Base-by-base conservation (phyloP, 805 yeast species). In the Saccharomyces paradoxus region DNA sequence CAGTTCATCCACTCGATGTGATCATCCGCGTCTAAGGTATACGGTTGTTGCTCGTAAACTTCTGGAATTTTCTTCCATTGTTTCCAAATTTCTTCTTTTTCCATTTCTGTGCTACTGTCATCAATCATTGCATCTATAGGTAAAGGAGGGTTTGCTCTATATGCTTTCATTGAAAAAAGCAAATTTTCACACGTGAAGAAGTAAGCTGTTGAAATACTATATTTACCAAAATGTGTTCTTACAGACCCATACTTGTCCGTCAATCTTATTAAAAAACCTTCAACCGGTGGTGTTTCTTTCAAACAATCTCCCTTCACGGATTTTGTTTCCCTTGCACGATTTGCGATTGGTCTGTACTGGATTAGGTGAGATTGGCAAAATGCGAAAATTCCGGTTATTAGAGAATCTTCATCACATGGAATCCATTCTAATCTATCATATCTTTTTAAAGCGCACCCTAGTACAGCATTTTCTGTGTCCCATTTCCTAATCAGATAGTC, bases 341-440 rank as follows among this genome's bases (percentile, higher is more conserved):
- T 77, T 14, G 64, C 59, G 27, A 77, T 63, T 21, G 72, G 75
- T 46, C 95, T 73, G 22, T 86, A 66, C 63, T 90, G 92, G n/a
- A 90, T 64, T 46, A 73, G 75, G 62, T 80, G 81, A 9, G 79
- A 74, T 55, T 65, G 68, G 56, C 62, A 66, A 65, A 76, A 73
- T 6, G 73, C 74, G 73, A 78, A 74, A 3, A 74, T 69, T 9
- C 78, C 74, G 29, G 73, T 73, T 17, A 82, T 55, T 6, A 78
- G 63, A 22, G 72, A 64, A 47, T 76, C 74, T 41, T 69, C 70
- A 24, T 75, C 73, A 17, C 79, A 82, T 53, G 77, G 69, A 9
- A 80, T 63, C 89, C 89, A 85, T 60, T 89, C 94, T 7, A 90
- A 64, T 48, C 91, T 72, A 67, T 90, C 96, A 65, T 84, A 87